Conservation (phyloP, 345 rosid species). For the Eucalyptus pauciflora region DNA sequence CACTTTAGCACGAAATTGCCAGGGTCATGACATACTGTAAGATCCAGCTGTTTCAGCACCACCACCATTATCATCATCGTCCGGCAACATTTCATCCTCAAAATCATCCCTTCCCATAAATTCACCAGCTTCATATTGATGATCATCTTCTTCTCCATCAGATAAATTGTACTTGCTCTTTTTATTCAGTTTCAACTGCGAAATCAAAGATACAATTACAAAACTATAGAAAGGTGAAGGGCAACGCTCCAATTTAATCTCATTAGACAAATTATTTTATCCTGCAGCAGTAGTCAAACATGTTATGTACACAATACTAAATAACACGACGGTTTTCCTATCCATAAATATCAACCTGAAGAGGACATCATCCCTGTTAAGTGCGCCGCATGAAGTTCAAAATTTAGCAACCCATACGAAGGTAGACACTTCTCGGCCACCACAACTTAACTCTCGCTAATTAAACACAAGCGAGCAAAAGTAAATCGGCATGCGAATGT, state of each 20-base stretch:
- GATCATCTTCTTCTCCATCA: conserved; percentile 77
- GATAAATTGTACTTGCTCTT: conserved; percentile 74
- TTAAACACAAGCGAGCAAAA: background rate
- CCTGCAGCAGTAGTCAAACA: background rate
- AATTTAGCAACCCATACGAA: background rate
- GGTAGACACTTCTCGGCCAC: background rate
- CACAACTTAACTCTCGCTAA: background rate
- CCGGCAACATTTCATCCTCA: conserved; percentile 52
- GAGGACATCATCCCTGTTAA: background rate
- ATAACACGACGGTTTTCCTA: background rate
- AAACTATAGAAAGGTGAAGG: background rate
- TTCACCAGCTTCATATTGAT: conserved; percentile 31
- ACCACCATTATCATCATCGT: conserved; percentile 37
- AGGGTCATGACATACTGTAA: background rate
- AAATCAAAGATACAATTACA: background rate
- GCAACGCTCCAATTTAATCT: background rate
- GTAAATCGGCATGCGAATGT: background rate
- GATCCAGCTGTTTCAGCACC: conserved; percentile 10
- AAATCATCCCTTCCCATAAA: conserved; percentile 59
- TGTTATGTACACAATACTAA: background rate
- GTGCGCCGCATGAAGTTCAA: background rate
- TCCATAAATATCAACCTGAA: background rate
- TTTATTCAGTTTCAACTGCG: conserved; percentile 50
- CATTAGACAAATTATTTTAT: background rate
- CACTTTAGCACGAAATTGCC: background rate